phyloP scores from a whole-genome alignment of 2,329 filamentous ascomycete genomes.

The Verticillium nubilum region DNA sequence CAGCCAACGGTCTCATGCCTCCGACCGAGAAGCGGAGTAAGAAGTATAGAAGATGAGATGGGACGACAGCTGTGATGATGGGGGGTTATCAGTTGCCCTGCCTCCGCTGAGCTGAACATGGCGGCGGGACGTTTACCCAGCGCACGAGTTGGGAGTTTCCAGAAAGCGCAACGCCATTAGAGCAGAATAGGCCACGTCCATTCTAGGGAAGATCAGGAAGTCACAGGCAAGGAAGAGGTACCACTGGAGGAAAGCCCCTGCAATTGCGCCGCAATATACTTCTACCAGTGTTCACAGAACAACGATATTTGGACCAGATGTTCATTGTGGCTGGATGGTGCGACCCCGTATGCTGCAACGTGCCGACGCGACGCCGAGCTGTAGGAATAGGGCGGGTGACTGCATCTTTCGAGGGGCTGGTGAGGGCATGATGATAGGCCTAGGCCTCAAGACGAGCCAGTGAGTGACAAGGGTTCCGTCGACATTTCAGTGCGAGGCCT shows the following conservation, averaged over 20 bases:
- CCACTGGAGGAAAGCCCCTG: background rate
- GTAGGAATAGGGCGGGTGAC: background rate
- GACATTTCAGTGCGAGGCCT: too few relatives aligned
- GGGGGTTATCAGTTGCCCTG: background rate
- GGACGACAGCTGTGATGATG: background rate
- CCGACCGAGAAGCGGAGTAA: conserved; percentile 5
- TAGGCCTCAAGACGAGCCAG: background rate
- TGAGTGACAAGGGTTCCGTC: background rate
- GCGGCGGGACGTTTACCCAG: background rate
- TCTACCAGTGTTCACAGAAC: background rate
- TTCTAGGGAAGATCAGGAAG: background rate
- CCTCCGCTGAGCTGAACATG: background rate
- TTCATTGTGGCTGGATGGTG: background rate
- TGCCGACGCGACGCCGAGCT: background rate
- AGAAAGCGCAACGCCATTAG: background rate
- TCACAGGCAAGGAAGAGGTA: background rate
- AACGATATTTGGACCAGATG: background rate
- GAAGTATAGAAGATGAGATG: conserved; percentile 2
- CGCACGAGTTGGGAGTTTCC: background rate
- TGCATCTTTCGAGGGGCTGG: background rate
- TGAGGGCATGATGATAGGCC: background rate
- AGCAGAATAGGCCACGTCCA: background rate
- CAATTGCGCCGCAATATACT: background rate
- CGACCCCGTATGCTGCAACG: background rate
- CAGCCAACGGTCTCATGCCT: conserved; percentile 6